A percentile compares a stretch with the other conserved stretches of the same genome.
Conservation (phyloP, 768 basidiomycete genomes). For the Lanmaoa rubissima region DNA sequence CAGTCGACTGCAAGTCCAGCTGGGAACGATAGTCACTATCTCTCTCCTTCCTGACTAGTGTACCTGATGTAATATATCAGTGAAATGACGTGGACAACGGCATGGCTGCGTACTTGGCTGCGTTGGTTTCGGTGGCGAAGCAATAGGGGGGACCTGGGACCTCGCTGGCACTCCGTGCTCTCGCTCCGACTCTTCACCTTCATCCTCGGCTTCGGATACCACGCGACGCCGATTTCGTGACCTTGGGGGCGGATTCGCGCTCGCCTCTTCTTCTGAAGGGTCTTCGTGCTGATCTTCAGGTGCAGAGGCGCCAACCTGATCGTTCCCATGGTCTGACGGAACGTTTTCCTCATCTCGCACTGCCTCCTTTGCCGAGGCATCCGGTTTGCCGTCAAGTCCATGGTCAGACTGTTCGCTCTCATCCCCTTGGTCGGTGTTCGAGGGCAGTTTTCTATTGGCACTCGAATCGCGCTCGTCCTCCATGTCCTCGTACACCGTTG, state of each 20-base stretch:
- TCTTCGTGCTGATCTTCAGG: constrained; percentile 2
- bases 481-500: neutral
- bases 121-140: constrained; percentile 5
- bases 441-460: neutral
- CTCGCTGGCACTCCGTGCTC: neutral
- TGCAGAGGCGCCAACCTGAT: neutral
- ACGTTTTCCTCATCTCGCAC: neutral
- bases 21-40: neutral
- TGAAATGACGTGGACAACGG: neutral
- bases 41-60: constrained; percentile 5
- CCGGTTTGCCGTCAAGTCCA: neutral
- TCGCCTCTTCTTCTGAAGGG: constrained; percentile 7
- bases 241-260: neutral
- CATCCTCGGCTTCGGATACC: constrained; percentile 10
- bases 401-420: neutral
- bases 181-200: constrained; percentile 2
- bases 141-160: neutral
- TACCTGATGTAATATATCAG: neutral
- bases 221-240: constrained; percentile 7
- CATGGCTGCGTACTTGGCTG: constrained; percentile 1
- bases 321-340: constrained; percentile 7
- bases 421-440: neutral
- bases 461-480: neutral
- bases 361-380: neutral
- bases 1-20: neutral